Base-by-base conservation (phyloP, 2,329 filamentous ascomycete species). In the Calcarisporium arbuscula region DNA sequence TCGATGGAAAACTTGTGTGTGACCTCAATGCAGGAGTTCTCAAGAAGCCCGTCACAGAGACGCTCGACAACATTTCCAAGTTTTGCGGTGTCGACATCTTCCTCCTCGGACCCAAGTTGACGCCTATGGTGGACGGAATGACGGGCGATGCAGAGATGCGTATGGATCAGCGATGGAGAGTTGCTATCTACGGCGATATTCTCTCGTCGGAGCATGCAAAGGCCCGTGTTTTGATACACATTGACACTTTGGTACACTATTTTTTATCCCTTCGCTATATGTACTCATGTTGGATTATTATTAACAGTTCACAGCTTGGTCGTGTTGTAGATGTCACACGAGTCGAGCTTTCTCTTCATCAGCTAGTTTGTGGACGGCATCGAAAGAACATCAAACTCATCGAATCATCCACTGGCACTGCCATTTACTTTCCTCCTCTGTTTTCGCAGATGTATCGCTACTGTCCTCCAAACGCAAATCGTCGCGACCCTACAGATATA, bases 331-430 rank as follows among this genome's bases (percentile, higher is more conserved):
- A 95, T 57, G 78, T 74, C 30, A 79, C 88, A 52, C 84, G 85
- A 53, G 72, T 95, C 39, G 89, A 95, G 48, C 67, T 90, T 32
- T 85, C 87, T 18, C 75, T 95, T 56, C 92, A 98, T 57, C 92
- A 88, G 38, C 72, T 95, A 36, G 80, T 96, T 32, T 95, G 89
- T 57, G 92, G 92, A 31, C 85, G 92, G 31, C 90, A 89, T 48
- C 78, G 92, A 48, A 94, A 95, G 68, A 95, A 95, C 58, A 95
- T 98, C 67, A 96, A 96, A 67, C 68, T 92, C 51, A 95, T 98
- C 53, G 92, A 98, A 62, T 94, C 92, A 11, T 80, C 84, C 19
- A 96, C 92, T 11, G 87, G 89, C 51, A 96, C 92, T 8, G 90
- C 92, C 44, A 96, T 98, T 51, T 98, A 98, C 65, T 96, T 98